Base-by-base conservation (phyloP, 2,329 filamentous ascomycete genomes). In the Fusarium denticulatum region DNA sequence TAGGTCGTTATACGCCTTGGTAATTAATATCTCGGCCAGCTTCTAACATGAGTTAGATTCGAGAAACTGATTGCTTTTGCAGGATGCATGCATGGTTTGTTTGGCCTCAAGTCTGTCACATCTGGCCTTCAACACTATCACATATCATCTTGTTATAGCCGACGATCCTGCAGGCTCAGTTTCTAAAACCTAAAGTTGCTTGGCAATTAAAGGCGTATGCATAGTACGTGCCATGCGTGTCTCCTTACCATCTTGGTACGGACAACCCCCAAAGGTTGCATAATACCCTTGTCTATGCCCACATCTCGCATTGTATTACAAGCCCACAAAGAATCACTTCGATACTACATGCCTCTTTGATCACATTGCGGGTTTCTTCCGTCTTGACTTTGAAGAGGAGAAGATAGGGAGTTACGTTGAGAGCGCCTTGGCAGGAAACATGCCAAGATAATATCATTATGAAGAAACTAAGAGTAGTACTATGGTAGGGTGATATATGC, bases 161-260 rank as follows among this genome's bases (percentile, higher is more conserved):
- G 30, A 50, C 45, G 66, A 70, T 70, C 47, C 65, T 69, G 66
- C 67, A 69, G 59, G 16, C 49, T 46, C 26, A 58, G 39, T 13
- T 34, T 39, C 30, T 28, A 20, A 47, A 22, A 64, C 50, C 24
- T 36, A 40, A 62, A 43, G n/a, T 34, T 34, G 56, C 42, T 49
- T 34, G 60, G 50, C 24, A 47, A 42, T 36, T 32, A 49, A 47
- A 58, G 56, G 34, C 50, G 37, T 26, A 37, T 28, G 42, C 43
- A 32, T 36, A 56, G 49, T 56, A 34, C 47, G 32, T 62, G 58
- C 47, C n/a, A 39, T 36, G 28, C 22, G 42, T 39, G 28, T 36
- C 47, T 42, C 61, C 58, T 60, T 55, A 24, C 47, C 50, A 59
- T 52, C 40, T 50, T 53, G 47, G 46, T 37, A 28, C 24, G 24